phyloP scores from a whole-genome alignment of 208 protist species.

The Trypanosoma brucei region DNA sequence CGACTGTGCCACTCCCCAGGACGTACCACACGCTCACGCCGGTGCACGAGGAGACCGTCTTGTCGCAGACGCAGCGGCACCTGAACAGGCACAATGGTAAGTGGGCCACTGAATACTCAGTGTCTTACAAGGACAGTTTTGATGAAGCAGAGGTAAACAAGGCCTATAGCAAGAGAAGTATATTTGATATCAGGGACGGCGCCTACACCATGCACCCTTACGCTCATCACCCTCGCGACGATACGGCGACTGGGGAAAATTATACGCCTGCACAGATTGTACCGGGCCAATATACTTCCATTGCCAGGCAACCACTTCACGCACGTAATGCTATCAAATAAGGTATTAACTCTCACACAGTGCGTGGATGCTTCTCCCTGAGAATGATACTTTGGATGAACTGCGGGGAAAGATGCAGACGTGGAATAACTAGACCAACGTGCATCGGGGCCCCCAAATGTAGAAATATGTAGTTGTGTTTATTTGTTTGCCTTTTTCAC shows the following conservation, averaged over 20 bases:
- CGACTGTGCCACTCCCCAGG: slow-evolving; percentile 64
- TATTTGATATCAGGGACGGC: slow-evolving; percentile 80
- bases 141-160: slow-evolving; percentile 54
- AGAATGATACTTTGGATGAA: no score
- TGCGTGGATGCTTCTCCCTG: not conserved
- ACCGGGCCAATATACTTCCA: slow-evolving; percentile 81
- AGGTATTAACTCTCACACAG: not conserved
- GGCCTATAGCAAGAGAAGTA: slow-evolving; percentile 44
- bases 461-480: no score
- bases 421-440: no score
- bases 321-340: slow-evolving; percentile 49
- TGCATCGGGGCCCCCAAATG: no score
- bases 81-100: slow-evolving; percentile 35
- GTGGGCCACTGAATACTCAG: slow-evolving; percentile 67
- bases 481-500: no score
- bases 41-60: slow-evolving; percentile 46
- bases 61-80: slow-evolving; percentile 33
- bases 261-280: slow-evolving; percentile 79
- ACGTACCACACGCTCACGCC: slow-evolving; percentile 57
- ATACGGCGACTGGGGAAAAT: slow-evolving; percentile 60
- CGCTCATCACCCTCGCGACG: slow-evolving; percentile 78
- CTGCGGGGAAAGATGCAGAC: no score
- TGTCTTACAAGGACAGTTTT: slow-evolving; percentile 61
- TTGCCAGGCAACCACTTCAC: slow-evolving; percentile 67
- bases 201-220: slow-evolving; percentile 81